Base-by-base conservation (phyloP, 1,139 yeast species). In the Taphrina confusa region DNA sequence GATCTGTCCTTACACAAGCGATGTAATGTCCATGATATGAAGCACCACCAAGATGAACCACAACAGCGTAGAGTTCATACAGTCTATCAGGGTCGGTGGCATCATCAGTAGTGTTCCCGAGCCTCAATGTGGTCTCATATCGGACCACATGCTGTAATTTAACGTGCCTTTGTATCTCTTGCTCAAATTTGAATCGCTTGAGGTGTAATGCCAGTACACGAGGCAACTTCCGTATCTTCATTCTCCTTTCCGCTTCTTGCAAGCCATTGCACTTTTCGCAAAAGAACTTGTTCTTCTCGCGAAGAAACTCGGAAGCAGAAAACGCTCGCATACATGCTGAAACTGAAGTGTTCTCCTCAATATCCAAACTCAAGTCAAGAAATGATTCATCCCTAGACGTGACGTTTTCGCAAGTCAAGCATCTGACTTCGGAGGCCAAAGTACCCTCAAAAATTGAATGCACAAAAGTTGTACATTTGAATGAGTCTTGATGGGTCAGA, bases 1-100 rank as follows among this genome's bases (percentile, higher is more conserved):
- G 79, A 61, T 81, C 84, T 12, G 91, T 85, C 70, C 90, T 90
- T 65, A 95, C 86, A 8, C 92, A 76, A 0, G 96, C 82, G 12
- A 92, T 91, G 69, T 92, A 92, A 72, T 92, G 98, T 0, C 98
- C 98, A 73, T 91, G 97, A 77, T 90, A 90, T 1, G 97, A 97
- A 0, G 97, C 97, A 1, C 97, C 95, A 3, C 98, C 98, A 68
- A 92, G 85, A 69, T 92, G 98, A 20, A 92, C 90, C 22, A 92
- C 94, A 45, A 91, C 83, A 0, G 94, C 90, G 64, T 84, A 85
- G 57, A 92, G 75, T 67, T 90, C 96, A 69, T 90, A 92, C 28
- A 85, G 77, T 66, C 80, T 82, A 64, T 80, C 82, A 50, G 76
- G 75, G 52, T 75, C 73, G 20, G 72, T 68, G 8, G 64, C 65